Percentiles rank a stretch among this genome's conserved stretches.
phyloP scores from a whole-genome alignment of 208 protist species.

The Acanthamoeba royreba region DNA sequence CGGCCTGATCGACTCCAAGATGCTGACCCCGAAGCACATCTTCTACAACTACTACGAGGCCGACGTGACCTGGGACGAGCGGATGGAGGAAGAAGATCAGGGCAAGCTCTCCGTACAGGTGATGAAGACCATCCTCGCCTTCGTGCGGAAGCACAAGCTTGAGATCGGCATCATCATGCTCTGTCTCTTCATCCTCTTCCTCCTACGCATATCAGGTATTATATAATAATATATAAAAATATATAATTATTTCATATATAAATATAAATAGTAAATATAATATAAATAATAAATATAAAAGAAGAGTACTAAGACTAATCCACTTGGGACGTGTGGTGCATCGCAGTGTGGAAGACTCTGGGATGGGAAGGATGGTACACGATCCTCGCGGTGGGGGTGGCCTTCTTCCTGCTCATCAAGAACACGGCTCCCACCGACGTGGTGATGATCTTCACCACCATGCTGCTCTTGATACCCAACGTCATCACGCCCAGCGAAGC shows the following conservation, averaged over 20 bases:
- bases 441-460: neutral
- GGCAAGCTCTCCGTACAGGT: neutral
- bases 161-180: neutral
- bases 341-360: neutral
- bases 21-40: neutral
- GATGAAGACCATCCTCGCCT: neutral
- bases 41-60: constrained; percentile 27
- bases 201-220: neutral
- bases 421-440: neutral
- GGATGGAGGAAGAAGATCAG: neutral
- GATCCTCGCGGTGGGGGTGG: neutral
- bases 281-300: neutral
- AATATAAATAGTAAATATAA: neutral
- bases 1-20: neutral
- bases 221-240: neutral
- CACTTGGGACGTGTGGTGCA: neutral
- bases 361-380: neutral
- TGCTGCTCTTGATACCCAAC: neutral
- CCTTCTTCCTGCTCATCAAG: neutral
- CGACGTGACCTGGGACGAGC: neutral
- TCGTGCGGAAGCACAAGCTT: neutral
- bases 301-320: neutral
- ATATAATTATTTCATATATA: neutral
- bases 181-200: constrained; percentile 11
- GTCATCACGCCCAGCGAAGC: neutral